phyloP scores from a whole-genome alignment of 805 yeast species.

The Pichia cephalocereana region DNA sequence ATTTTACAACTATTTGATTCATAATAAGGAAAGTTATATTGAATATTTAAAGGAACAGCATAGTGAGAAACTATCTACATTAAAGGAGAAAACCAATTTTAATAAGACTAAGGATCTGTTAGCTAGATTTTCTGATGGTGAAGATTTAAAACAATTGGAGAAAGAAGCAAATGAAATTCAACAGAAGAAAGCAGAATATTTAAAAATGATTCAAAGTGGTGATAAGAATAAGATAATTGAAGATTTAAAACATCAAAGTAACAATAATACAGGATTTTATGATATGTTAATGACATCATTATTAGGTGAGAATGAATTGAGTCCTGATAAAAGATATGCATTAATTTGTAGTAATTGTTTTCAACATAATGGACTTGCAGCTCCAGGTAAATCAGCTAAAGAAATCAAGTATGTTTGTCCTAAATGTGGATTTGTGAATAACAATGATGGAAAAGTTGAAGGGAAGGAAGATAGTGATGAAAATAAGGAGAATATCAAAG shows the following conservation, averaged over 20 bases:
- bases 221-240: constrained; percentile 12
- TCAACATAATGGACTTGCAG: constrained; percentile 74
- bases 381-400: constrained; percentile 50
- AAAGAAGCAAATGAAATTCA: constrained; percentile 34
- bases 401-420: constrained; percentile 55
- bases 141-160: constrained; percentile 32
- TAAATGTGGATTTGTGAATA: constrained; percentile 30
- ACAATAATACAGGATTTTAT: constrained; percentile 10
- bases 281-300: constrained; percentile 34
- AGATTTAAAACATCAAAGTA: constrained; percentile 8
- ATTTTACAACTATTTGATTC: constrained; percentile 15
- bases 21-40: constrained; percentile 15
- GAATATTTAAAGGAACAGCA: constrained; percentile 25
- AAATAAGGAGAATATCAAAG: neutral
- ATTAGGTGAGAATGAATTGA: constrained; percentile 56
- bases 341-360: constrained; percentile 60
- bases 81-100: constrained; percentile 53
- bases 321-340: constrained; percentile 56
- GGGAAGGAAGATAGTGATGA: neutral
- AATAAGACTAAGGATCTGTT: constrained; percentile 68
- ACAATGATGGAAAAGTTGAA: neutral
- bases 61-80: constrained; percentile 27
- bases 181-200: constrained; percentile 30
- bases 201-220: constrained; percentile 27
- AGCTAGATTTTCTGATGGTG: constrained; percentile 49